These are phyloP conservation scores for Zymoseptoria brevis DNA, from an alignment of 2,329 filamentous ascomycete genomes.

Conservation along the genomic window DNA sequence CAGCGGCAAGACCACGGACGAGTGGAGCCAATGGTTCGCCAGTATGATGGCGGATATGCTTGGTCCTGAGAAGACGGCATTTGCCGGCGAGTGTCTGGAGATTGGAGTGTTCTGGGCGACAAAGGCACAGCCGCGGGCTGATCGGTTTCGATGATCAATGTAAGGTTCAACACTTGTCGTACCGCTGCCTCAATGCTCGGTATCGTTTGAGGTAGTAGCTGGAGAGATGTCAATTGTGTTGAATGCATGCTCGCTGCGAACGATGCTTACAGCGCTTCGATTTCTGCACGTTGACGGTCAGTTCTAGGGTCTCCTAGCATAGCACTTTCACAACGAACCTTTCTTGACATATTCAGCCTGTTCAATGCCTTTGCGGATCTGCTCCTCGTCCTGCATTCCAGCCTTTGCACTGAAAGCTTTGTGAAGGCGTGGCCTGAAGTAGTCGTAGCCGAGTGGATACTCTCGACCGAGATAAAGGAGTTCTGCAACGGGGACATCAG, in stretches of 20 bases:
- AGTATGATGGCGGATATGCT: slow-evolving; percentile 81
- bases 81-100: slow-evolving; percentile 76
- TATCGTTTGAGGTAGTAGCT: slow-evolving; percentile 93
- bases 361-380: slow-evolving; percentile 68
- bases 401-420: slow-evolving; percentile 75
- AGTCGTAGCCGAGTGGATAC: slow-evolving; percentile 77
- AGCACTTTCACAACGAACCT: slow-evolving; percentile 45
- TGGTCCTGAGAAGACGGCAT: slow-evolving; percentile 62
- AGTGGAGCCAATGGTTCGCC: slow-evolving; percentile 85
- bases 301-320: background rate
- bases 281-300: slow-evolving; percentile 50
- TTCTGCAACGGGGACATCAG: slow-evolving; percentile 44
- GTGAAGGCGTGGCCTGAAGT: slow-evolving; percentile 75
- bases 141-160: slow-evolving; percentile 8
- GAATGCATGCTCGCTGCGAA: background rate
- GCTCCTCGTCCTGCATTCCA: slow-evolving; percentile 58
- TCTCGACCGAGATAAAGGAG: slow-evolving; percentile 75
- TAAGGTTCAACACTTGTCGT: slow-evolving; percentile 33
- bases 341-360: slow-evolving; percentile 86
- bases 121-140: slow-evolving; percentile 31
- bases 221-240: slow-evolving; percentile 2
- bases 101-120: slow-evolving; percentile 58
- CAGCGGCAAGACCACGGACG: slow-evolving; percentile 79
- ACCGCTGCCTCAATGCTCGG: slow-evolving; percentile 73
- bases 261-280: slow-evolving; percentile 74